Evolutionary conservation across 257 asterid species (phyloP).

Genomic region (Solanum megistacrolobum): DNA sequence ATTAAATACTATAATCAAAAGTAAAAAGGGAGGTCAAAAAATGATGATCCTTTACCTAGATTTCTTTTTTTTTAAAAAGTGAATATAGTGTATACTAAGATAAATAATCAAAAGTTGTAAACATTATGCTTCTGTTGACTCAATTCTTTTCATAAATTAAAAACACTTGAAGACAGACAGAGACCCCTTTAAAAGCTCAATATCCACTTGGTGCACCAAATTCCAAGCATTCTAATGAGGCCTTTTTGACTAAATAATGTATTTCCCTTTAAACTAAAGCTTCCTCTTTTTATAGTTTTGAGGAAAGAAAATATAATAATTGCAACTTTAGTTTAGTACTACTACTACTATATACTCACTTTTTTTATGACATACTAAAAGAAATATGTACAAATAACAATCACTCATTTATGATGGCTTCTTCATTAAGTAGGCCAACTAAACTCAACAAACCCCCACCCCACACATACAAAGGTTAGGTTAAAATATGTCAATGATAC

Average conservation of each 20-base stretch:
- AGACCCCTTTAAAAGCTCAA: constrained; percentile 14
- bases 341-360: neutral
- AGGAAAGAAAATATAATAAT: constrained; percentile 6
- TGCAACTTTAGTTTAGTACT: neutral
- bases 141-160: constrained; percentile 13
- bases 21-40: neutral
- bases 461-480: neutral
- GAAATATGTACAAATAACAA: constrained; percentile 11
- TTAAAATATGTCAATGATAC: neutral
- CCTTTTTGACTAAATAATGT: constrained; percentile 37
- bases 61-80: constrained; percentile 3
- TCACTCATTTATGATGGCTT: constrained; percentile 18
- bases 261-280: constrained; percentile 9
- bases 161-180: constrained; percentile 4
- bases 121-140: constrained; percentile 24
- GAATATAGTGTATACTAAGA: constrained; percentile 4
- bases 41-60: constrained; percentile 14
- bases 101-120: constrained; percentile 10
- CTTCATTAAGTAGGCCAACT: constrained; percentile 17
- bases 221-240: constrained; percentile 26
- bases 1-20: neutral
- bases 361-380: neutral
- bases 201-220: constrained; percentile 39
- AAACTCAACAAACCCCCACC: neutral
- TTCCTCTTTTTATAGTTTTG: constrained; percentile 4